Evolutionary conservation across 805 yeast species (phyloP).

Genomic region (Candida golubevii): DNA sequence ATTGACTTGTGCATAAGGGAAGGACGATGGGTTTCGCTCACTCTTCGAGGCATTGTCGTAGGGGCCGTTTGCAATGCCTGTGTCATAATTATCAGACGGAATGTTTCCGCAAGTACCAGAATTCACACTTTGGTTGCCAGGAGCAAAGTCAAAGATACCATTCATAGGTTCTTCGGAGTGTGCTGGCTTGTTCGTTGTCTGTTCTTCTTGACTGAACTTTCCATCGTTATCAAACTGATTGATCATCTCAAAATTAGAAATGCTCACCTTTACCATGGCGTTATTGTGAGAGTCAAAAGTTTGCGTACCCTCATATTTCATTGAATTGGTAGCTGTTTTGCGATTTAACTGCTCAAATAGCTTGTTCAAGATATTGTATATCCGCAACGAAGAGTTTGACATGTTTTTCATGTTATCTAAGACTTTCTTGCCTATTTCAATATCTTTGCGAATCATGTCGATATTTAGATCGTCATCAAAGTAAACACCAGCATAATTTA

Average conservation of each 20-base stretch:
- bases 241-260: constrained; percentile 27
- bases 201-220: not conserved
- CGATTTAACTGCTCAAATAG: constrained; percentile 74
- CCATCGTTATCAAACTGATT: constrained; percentile 18
- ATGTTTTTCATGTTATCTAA: constrained; percentile 66
- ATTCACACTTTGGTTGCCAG: not conserved
- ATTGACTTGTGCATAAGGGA: not conserved
- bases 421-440: constrained; percentile 75
- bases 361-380: constrained; percentile 75
- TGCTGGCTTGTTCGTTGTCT: not conserved
- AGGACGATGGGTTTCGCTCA: not conserved
- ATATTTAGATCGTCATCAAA: constrained; percentile 44
- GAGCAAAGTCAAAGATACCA: not conserved
- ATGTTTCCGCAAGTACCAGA: not conserved
- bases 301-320: constrained; percentile 8
- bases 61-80: too few species aligned
- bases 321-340: constrained; percentile 52
- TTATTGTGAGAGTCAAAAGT: constrained; percentile 15
- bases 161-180: not conserved
- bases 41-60: too few species aligned
- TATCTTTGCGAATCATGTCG: constrained; percentile 63
- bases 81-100: too few species aligned
- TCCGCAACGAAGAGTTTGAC: constrained; percentile 74
- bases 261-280: constrained; percentile 20
- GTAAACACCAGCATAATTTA: constrained; percentile 41